phyloP scores from a whole-genome alignment of 2,329 filamentous ascomycete species.

The Diplodia mutila region DNA sequence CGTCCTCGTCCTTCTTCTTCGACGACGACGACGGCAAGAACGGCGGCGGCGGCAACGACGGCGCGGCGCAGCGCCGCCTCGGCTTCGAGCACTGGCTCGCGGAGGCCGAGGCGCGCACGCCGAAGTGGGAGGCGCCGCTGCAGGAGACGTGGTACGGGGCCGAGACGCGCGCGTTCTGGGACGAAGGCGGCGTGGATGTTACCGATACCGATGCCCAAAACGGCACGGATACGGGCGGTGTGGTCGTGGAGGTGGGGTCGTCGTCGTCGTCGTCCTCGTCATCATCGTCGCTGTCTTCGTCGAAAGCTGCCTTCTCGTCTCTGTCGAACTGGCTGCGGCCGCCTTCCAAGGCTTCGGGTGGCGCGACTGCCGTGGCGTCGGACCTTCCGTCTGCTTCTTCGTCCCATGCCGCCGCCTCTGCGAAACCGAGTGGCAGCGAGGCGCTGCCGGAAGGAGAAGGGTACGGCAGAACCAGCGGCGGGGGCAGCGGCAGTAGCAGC shows the following conservation, averaged over 20 bases:
- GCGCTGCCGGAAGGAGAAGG: too few relatives aligned
- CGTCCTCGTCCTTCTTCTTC: not conserved
- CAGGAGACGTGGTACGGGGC: conserved; percentile 10
- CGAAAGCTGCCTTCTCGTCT: not conserved
- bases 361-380: not conserved
- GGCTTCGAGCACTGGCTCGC: conserved; percentile 18
- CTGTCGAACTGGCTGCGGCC: not conserved
- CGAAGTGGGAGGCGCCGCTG: conserved; percentile 12
- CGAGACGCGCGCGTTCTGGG: conserved; percentile 4
- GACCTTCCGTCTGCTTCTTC: not conserved
- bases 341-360: not conserved
- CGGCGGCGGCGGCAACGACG: too few relatives aligned
- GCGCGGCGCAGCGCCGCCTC: too few relatives aligned
- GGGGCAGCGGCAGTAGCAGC: too few relatives aligned
- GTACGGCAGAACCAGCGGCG: too few relatives aligned
- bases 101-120: not conserved
- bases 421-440: too few relatives aligned
- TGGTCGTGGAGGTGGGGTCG: not conserved
- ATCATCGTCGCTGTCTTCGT: not conserved
- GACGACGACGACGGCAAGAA: not conserved
- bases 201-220: not conserved
- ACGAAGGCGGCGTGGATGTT: too few relatives aligned
- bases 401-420: not conserved
- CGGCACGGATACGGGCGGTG: too few relatives aligned
- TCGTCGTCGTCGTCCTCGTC: not conserved